Percentiles rank a stretch among this genome's conserved stretches.
phyloP scores from a whole-genome alignment of 345 rosid species.

The Hevea brasiliensis region DNA sequence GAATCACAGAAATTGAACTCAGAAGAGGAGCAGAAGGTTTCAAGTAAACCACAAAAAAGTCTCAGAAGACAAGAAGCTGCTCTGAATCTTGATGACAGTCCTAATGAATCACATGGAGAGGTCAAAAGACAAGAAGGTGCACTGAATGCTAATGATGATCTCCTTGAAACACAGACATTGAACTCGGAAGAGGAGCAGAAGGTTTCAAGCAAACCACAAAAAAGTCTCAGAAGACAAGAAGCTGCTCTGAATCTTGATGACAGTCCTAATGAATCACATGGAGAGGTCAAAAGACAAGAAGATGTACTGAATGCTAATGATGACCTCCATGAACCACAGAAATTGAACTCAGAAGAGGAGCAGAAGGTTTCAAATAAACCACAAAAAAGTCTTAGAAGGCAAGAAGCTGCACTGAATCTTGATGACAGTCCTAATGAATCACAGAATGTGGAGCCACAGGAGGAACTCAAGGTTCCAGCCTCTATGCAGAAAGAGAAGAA shows the following conservation, averaged over 20 bases:
- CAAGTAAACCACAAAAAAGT: background rate
- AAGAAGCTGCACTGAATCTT: background rate
- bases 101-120: conserved; percentile 6
- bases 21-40: conserved; percentile 13
- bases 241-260: background rate
- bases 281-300: background rate
- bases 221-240: conserved; percentile 10
- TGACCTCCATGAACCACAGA: background rate
- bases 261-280: conserved; percentile 4
- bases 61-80: conserved; percentile 7
- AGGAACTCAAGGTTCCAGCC: conserved; percentile 12
- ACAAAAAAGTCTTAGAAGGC: conserved; percentile 4
- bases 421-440: background rate
- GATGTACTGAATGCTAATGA: conserved; percentile 10
- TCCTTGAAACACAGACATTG: conserved; percentile 2
- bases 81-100: background rate
- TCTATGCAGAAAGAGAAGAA: background rate
- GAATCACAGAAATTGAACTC: conserved; percentile 2
- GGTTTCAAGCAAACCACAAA: background rate
- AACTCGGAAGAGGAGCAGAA: conserved; percentile 6
- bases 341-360: conserved; percentile 5
- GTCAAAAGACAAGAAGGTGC: background rate
- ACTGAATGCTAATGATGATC: conserved; percentile 7
- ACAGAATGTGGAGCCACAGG: conserved; percentile 1
- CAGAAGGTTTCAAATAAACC: background rate